Base-by-base conservation (phyloP, 495 filamentous ascomycete species). In the Trichoderma gamsii region DNA sequence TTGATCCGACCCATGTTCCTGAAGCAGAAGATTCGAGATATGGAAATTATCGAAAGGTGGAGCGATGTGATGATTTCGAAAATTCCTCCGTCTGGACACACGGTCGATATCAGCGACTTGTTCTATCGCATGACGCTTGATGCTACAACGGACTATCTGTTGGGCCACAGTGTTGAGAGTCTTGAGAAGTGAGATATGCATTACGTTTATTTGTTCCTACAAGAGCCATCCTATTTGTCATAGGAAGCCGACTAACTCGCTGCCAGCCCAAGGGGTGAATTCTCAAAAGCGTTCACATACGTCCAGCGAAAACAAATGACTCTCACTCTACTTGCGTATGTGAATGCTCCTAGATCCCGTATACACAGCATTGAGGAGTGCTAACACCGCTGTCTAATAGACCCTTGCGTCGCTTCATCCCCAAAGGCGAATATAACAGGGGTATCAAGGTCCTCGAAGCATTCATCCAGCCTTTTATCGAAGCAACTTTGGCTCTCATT, bases 1-100 rank as follows among this genome's bases (percentile, higher is more conserved):
- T 72, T 87, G 70, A 82, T 87, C 68, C 78, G 85, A 43, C 85
- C 85, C 9, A 85, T 85, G 77, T 86, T 87, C 71, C 75, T 85
- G 74, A 85, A 83, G 67, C 81, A 85, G 65, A 79, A 82, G 13
- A 70, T 86, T 1, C 71, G 69, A 43, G 72, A 79, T 65, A 70
- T 78, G 12, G 75, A 81, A 27, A 85, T 82, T 8, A 86, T 87
- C 66, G 83, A 86, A 67, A 78, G 76, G 68, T 79, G 84, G 74
- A 74, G 78, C 1, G 75, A 77, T 32, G 69, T 72, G 2, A 72
- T 86, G 52, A 71, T 85, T 56, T 59, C 69, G 18, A 78, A 79
- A 67, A 71, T 86, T 23, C 76, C 77, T 0, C 69, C 71, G 0
- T 73, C 71, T 18, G 82, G 81, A 3, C 68, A 79, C 52, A 77